phyloP scores from a whole-genome alignment of 352 stramenopile genomes.

The Globisporangium camurandrum region DNA sequence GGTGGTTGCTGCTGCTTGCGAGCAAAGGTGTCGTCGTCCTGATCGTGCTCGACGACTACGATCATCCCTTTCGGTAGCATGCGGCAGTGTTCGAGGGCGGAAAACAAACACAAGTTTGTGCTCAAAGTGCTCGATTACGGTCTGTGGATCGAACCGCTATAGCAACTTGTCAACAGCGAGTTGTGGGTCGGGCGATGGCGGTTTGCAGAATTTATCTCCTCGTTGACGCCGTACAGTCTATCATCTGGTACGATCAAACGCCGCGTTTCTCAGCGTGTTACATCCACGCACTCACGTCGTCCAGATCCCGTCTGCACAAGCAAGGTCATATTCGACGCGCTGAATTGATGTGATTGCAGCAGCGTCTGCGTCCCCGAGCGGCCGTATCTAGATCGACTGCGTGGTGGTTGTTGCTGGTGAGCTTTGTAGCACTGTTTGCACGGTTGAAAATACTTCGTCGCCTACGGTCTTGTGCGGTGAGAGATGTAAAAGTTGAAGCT shows the following conservation, averaged over 20 bases:
- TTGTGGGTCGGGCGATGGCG: constrained; percentile 49
- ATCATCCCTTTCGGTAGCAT: constrained; percentile 54
- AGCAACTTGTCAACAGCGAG: constrained; percentile 37
- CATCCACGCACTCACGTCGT: constrained; percentile 47
- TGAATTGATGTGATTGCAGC: neutral
- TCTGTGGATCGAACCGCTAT: constrained; percentile 44
- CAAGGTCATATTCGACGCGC: constrained; percentile 48
- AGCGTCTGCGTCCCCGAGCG: neutral
- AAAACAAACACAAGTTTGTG: constrained; percentile 79
- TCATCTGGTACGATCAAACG: constrained; percentile 56
- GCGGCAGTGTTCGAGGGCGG: constrained; percentile 63
- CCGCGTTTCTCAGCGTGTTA: constrained; percentile 66
- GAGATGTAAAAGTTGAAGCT: constrained; percentile 75
- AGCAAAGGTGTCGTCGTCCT: neutral
- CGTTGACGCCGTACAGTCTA: constrained; percentile 50
- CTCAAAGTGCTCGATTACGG: constrained; percentile 60
- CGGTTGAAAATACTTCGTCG: no score
- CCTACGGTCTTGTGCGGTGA: constrained; percentile 58
- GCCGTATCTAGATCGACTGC: constrained; percentile 7
- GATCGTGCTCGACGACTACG: constrained; percentile 45
- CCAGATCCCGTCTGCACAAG: constrained; percentile 53
- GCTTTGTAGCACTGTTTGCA: neutral
- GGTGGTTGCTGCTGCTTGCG: neutral
- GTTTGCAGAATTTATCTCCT: constrained; percentile 36
- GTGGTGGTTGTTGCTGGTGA: constrained; percentile 5